Conservation (phyloP, 2,329 filamentous ascomycete species). For the Pezicula carpinea region DNA sequence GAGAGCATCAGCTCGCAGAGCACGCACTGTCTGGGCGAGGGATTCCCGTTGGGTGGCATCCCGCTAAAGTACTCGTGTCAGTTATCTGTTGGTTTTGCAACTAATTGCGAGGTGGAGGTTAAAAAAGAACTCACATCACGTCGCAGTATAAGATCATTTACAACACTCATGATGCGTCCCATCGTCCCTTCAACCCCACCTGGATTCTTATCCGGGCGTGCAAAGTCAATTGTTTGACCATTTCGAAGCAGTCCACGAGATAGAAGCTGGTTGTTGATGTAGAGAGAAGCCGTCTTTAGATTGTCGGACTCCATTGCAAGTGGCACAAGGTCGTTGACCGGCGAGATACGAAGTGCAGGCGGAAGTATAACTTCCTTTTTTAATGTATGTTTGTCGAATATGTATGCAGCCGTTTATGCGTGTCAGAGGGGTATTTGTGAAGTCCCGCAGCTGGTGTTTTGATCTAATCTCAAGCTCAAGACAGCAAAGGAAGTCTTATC, state of each 20-base stretch:
- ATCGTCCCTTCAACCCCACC: constrained; percentile 64
- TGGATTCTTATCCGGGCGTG: constrained; percentile 60
- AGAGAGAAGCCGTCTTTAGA: constrained; percentile 62
- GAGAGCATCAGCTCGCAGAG: constrained; percentile 68
- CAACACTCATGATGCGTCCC: constrained; percentile 82
- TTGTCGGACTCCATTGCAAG: constrained; percentile 41
- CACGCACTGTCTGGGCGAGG: constrained; percentile 72
- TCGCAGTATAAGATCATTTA: constrained; percentile 88
- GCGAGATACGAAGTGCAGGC: not conserved
- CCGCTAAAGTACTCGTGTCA: constrained; percentile 47
- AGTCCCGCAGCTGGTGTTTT: too few relatives aligned
- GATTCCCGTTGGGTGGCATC: constrained; percentile 86
- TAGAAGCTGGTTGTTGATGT: constrained; percentile 69
- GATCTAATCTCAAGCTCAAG: too few relatives aligned
- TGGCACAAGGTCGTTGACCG: not conserved
- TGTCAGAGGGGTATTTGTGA: too few relatives aligned
- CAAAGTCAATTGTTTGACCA: constrained; percentile 78
- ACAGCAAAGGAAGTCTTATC: too few relatives aligned
- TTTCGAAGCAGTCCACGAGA: constrained; percentile 61
- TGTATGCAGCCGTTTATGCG: too few relatives aligned
- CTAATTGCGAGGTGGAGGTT: not conserved
- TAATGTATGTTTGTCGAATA: too few relatives aligned
- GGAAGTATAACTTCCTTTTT: too few relatives aligned
- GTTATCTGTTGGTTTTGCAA: not conserved
- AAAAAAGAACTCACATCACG: constrained; percentile 64